These are phyloP conservation scores for Pseudogymnoascus sp. DNA, from an alignment of 2,329 filamentous ascomycete genomes.

Conservation along the genomic window DNA sequence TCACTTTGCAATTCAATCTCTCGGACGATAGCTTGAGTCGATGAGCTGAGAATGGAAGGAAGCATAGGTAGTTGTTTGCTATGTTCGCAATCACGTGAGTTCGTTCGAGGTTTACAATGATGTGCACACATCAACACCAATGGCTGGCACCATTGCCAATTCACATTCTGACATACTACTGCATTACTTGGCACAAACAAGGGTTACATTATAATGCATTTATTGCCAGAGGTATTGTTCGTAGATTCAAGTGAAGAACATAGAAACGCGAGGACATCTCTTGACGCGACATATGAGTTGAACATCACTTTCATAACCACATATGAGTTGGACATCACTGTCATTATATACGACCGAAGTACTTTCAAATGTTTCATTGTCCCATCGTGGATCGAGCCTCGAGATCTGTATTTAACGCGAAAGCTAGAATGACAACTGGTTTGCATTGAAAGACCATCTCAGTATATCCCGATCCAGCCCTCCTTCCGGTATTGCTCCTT, in stretches of 20 bases:
- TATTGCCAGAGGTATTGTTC: background rate
- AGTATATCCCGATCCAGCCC: constrained; percentile 21
- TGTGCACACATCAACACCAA: background rate
- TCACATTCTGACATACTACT: background rate
- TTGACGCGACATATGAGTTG: background rate
- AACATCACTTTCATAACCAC: background rate
- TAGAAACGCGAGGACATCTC: background rate
- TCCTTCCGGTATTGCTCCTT: constrained; percentile 37
- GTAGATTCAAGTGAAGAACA: background rate
- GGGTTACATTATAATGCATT: background rate
- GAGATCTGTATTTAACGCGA: constrained; percentile 12
- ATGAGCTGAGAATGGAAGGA: background rate
- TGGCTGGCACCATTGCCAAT: background rate
- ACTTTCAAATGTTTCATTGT: constrained; percentile 10
- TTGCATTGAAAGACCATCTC: constrained; percentile 28
- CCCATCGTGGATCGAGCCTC: constrained; percentile 9
- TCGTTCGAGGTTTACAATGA: background rate
- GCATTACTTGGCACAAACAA: background rate
- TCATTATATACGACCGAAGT: background rate
- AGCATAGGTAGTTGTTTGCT: background rate
- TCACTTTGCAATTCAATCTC: background rate
- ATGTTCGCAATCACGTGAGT: background rate
- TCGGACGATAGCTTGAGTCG: background rate
- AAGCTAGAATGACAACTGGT: constrained; percentile 29
- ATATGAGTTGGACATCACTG: background rate